Percentiles rank a stretch among this genome's conserved stretches.
Conservation (phyloP, 768 basidiomycete species). For the Mycena galopus region DNA sequence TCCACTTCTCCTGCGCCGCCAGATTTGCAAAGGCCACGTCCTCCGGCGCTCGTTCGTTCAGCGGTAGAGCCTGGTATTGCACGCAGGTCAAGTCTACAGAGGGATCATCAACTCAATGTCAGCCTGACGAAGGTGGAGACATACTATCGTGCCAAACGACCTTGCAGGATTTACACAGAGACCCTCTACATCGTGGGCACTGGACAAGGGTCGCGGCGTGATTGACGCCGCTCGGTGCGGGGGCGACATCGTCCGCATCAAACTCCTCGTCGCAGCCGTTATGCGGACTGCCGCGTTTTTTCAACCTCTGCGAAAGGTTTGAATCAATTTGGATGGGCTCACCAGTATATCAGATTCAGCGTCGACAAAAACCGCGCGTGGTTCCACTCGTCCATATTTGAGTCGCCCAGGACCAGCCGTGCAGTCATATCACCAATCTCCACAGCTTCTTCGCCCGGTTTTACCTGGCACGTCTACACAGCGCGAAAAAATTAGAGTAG, state of each 20-base stretch:
- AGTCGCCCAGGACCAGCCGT: conserved; percentile 35
- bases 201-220: conserved; percentile 34
- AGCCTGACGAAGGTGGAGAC: not conserved
- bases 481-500: not conserved
- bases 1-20: conserved; percentile 39
- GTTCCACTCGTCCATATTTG: conserved; percentile 40
- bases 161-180: conserved; percentile 39
- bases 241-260: conserved; percentile 37
- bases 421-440: conserved; percentile 38
- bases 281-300: conserved; percentile 32
- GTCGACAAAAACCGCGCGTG: conserved; percentile 37
- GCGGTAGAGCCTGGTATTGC: conserved; percentile 37
- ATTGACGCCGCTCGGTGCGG: conserved; percentile 32
- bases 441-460: conserved; percentile 32
- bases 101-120: not conserved
- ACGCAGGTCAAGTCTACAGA: conserved; percentile 37
- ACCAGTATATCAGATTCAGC: conserved; percentile 40
- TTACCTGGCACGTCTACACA: conserved; percentile 29
- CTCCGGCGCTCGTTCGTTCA: conserved; percentile 34
- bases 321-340: not conserved
- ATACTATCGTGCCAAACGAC: conserved; percentile 38
- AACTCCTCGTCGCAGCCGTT: conserved; percentile 40
- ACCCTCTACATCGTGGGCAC: conserved; percentile 37
- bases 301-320: not conserved
- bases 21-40: conserved; percentile 38